Percentiles rank a stretch among this genome's conserved stretches.
These are phyloP conservation scores for Hyaloscypha bicolor DNA, from an alignment of 495 filamentous ascomycete genomes.

Conservation along the genomic window DNA sequence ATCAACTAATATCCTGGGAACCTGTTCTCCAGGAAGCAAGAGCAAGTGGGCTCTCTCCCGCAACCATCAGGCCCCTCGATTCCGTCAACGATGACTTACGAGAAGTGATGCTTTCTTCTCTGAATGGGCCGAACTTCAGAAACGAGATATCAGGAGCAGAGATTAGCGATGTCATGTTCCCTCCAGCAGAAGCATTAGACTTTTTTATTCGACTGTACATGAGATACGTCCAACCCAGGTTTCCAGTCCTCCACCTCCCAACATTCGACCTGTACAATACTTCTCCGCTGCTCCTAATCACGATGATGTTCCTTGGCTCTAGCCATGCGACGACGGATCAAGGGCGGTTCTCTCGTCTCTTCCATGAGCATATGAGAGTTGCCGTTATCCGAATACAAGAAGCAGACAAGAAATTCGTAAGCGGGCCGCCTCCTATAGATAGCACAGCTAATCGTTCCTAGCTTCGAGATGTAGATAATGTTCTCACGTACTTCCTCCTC, in stretches of 20 bases:
- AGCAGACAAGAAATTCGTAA: slow-evolving; percentile 27
- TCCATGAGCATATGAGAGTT: slow-evolving; percentile 31
- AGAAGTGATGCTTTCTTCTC: slow-evolving; percentile 9
- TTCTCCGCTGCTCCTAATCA: slow-evolving; percentile 29
- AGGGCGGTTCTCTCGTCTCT: slow-evolving; percentile 29
- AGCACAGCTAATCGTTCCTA: slow-evolving; percentile 10
- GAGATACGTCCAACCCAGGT: slow-evolving; percentile 33
- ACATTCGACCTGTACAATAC: slow-evolving; percentile 31
- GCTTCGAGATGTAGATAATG: slow-evolving; percentile 30
- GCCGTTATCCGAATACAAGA: slow-evolving; percentile 23
- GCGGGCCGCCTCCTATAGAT: neutral
- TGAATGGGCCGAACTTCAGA: slow-evolving; percentile 21
- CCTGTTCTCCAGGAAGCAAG: slow-evolving; percentile 24
- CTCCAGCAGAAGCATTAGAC: slow-evolving; percentile 25
- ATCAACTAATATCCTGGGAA: slow-evolving; percentile 25
- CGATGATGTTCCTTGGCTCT: slow-evolving; percentile 35
- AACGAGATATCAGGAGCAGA: slow-evolving; percentile 23
- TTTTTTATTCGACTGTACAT: slow-evolving; percentile 35
- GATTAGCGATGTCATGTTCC: slow-evolving; percentile 26
- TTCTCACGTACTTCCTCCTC: slow-evolving; percentile 33
- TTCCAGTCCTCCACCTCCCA: slow-evolving; percentile 34
- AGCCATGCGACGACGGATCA: slow-evolving; percentile 30
- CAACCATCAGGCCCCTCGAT: slow-evolving; percentile 22
- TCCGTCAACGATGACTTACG: slow-evolving; percentile 15
- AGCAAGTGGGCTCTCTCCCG: slow-evolving; percentile 15